Percentiles rank a stretch among this genome's conserved stretches.
Evolutionary conservation across 1,139 yeast genomes (phyloP).

Genomic region (Diutina sp.): DNA sequence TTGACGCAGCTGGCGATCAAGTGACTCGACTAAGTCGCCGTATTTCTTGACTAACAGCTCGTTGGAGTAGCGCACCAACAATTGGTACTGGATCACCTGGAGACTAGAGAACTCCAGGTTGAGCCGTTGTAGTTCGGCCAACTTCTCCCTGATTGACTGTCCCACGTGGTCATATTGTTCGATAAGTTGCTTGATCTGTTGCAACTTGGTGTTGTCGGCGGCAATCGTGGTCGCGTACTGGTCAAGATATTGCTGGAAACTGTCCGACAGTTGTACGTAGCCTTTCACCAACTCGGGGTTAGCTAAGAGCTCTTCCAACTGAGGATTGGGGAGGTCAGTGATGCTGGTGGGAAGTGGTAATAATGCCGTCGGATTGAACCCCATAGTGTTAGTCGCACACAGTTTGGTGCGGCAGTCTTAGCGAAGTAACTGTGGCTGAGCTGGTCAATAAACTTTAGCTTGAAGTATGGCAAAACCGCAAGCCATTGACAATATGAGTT

Average conservation of each 20-base stretch:
- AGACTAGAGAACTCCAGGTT: neutral
- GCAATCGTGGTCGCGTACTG: neutral
- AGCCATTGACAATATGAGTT: no score
- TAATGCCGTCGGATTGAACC: neutral
- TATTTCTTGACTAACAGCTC: neutral
- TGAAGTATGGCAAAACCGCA: no score
- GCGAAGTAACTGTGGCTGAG: no score
- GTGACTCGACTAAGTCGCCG: neutral
- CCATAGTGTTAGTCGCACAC: neutral
- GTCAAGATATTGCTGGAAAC: neutral
- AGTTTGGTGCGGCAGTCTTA: no score
- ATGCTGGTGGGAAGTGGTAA: neutral
- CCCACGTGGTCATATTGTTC: neutral
- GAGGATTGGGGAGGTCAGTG: neutral
- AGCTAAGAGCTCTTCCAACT: neutral
- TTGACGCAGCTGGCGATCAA: neutral
- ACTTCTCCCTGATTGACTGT: neutral
- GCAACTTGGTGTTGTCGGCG: neutral
- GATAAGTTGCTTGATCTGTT: neutral
- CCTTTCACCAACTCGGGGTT: neutral
- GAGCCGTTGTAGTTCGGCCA: neutral
- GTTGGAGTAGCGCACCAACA: neutral
- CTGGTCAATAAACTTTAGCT: no score
- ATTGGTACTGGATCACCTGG: constrained; percentile 1
- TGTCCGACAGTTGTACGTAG: neutral